These are phyloP conservation scores for Candida buenavistaensis DNA, from an alignment of 1,139 yeast genomes.

Conservation along the genomic window DNA sequence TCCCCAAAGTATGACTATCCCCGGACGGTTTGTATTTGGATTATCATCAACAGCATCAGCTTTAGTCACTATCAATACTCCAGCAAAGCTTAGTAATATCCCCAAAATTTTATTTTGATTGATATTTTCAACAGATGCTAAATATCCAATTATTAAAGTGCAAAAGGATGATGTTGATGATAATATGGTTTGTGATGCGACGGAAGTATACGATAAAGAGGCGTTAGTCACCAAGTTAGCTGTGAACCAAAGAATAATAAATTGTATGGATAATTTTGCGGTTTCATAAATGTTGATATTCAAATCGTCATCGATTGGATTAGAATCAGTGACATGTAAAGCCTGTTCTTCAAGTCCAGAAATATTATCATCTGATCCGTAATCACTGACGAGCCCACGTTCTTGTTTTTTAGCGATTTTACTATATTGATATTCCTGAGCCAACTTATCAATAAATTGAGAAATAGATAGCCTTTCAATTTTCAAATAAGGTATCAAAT, in stretches of 20 bases:
- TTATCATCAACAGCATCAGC: slow-evolving; percentile 45
- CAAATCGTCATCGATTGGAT: slow-evolving; percentile 15
- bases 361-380: slow-evolving; percentile 19
- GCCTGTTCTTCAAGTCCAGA: slow-evolving; percentile 6
- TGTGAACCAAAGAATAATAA: slow-evolving; percentile 83
- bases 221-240: slow-evolving; percentile 91
- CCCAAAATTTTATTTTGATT: slow-evolving; percentile 67
- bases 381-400: slow-evolving; percentile 14
- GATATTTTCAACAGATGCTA: slow-evolving; percentile 69
- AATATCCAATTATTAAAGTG: slow-evolving; percentile 79
- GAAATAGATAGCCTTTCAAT: slow-evolving; percentile 20
- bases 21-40: slow-evolving; percentile 22
- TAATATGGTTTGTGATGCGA: slow-evolving; percentile 88
- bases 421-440: slow-evolving; percentile 20
- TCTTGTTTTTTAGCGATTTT: slow-evolving; percentile 13
- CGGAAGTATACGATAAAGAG: slow-evolving; percentile 82
- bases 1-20: slow-evolving; percentile 61
- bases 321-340: slow-evolving; percentile 11
- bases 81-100: slow-evolving; percentile 68
- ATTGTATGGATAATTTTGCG: slow-evolving; percentile 67
- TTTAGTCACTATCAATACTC: slow-evolving; percentile 76
- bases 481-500: slow-evolving; percentile 63
- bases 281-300: slow-evolving; percentile 47
- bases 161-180: slow-evolving; percentile 92
- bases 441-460: slow-evolving; percentile 24